phyloP scores from a whole-genome alignment of 2,329 filamentous ascomycete species.

The Sclerotinia sclerotiorum region DNA sequence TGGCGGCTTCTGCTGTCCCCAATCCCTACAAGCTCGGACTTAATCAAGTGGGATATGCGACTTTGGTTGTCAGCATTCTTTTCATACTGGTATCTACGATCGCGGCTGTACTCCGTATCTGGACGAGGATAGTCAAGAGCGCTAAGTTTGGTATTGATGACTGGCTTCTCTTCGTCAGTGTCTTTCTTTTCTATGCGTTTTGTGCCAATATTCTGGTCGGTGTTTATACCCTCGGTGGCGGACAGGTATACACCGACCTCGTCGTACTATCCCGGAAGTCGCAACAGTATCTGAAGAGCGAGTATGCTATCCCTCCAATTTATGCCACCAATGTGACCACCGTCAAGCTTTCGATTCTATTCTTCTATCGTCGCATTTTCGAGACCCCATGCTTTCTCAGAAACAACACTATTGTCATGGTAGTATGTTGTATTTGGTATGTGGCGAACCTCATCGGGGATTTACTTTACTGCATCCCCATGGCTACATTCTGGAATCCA shows the following conservation, averaged over 20 bases:
- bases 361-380: slow-evolving; percentile 12
- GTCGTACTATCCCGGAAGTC: background rate
- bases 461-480: background rate
- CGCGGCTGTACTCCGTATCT: background rate
- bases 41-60: background rate
- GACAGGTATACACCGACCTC: background rate
- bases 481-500: slow-evolving; percentile 2
- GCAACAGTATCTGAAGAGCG: background rate
- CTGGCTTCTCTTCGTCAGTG: background rate
- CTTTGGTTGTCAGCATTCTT: background rate
- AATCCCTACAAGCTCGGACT: background rate
- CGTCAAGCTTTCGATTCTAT: slow-evolving; percentile 4
- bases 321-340: background rate
- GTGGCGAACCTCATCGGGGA: background rate
- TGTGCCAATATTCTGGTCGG: background rate
- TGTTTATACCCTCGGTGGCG: background rate
- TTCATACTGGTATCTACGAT: background rate
- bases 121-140: background rate
- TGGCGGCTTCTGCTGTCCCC: background rate
- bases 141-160: slow-evolving; percentile 9
- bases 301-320: background rate
- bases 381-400: background rate
- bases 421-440: background rate
- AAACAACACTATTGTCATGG: background rate
- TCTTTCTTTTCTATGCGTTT: background rate